Evolutionary conservation across 2,329 filamentous ascomycete species (phyloP).

Genomic region (Geosmithia morbida): DNA sequence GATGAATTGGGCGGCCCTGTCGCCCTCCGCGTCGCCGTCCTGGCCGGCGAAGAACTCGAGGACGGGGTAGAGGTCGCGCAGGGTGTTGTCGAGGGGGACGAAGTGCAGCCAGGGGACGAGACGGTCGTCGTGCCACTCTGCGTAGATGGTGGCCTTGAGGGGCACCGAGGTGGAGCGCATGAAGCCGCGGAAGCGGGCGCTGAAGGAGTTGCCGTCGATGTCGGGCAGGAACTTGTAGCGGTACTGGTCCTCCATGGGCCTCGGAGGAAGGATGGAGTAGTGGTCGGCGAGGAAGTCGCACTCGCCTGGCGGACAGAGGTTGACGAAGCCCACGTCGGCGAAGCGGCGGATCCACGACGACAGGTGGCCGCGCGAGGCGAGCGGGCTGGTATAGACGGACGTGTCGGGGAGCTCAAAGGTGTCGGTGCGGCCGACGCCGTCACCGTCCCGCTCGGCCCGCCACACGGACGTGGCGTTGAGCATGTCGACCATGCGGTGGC

Average conservation of each 20-base stretch:
- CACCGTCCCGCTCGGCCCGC: slow-evolving; percentile 21
- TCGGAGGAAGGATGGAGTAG: slow-evolving; percentile 14
- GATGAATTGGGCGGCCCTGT: slow-evolving; percentile 43
- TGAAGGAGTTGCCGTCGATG: slow-evolving; percentile 55
- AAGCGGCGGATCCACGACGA: slow-evolving; percentile 25
- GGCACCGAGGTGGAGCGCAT: slow-evolving; percentile 49
- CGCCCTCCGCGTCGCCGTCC: slow-evolving; percentile 20
- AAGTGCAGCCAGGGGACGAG: slow-evolving; percentile 60
- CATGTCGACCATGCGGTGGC: slow-evolving; percentile 58
- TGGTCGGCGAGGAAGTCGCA: slow-evolving; percentile 25
- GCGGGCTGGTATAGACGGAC: slow-evolving; percentile 26
- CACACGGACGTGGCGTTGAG: slow-evolving; percentile 46
- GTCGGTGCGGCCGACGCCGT: slow-evolving; percentile 18
- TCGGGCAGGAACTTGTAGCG: slow-evolving; percentile 53
- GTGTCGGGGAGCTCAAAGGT: slow-evolving; percentile 33
- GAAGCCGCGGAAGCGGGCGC: slow-evolving; percentile 48
- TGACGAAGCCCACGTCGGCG: slow-evolving; percentile 28
- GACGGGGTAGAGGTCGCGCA: slow-evolving; percentile 49
- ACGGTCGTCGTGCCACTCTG: slow-evolving; percentile 62
- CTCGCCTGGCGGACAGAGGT: slow-evolving; percentile 19
- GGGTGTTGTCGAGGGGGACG: slow-evolving; percentile 55
- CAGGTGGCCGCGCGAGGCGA: slow-evolving; percentile 15
- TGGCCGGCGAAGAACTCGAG: slow-evolving; percentile 51
- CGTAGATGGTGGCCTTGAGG: slow-evolving; percentile 58
- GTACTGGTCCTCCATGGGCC: slow-evolving; percentile 34